Evolutionary conservation across 2,329 filamentous ascomycete genomes (phyloP).

Genomic region (Cercospora sojina): DNA sequence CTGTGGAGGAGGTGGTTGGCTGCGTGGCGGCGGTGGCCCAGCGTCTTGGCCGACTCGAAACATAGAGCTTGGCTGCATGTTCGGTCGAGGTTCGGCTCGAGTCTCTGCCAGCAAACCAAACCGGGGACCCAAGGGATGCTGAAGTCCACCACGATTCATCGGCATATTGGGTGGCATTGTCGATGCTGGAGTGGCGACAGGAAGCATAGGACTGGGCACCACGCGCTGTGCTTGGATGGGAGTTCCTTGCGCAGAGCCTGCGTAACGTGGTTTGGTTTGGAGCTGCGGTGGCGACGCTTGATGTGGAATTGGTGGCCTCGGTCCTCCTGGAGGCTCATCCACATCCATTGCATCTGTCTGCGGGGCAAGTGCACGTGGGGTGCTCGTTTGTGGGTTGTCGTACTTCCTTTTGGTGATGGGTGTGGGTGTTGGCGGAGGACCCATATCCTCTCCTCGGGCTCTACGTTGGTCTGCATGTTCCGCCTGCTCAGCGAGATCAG

Average conservation of each 20-base stretch:
- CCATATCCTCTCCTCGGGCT: slow-evolving; percentile 47
- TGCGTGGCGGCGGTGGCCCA: slow-evolving; percentile 24
- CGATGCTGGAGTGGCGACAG: slow-evolving; percentile 27
- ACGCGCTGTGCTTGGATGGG: slow-evolving; percentile 33
- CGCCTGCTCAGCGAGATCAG: slow-evolving; percentile 45
- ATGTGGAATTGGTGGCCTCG: slow-evolving; percentile 31
- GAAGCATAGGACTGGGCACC: slow-evolving; percentile 31
- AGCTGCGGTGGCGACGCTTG: slow-evolving; percentile 42
- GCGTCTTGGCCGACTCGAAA: slow-evolving; percentile 27
- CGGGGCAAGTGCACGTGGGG: slow-evolving; percentile 47
- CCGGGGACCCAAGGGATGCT: slow-evolving; percentile 34
- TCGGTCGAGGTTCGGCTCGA: slow-evolving; percentile 32
- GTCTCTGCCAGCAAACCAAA: slow-evolving; percentile 37
- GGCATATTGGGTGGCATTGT: slow-evolving; percentile 27
- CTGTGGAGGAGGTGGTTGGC: slow-evolving; percentile 28
- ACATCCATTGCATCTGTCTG: slow-evolving; percentile 44
- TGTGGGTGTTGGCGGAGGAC: slow-evolving; percentile 51
- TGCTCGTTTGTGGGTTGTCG: slow-evolving; percentile 41
- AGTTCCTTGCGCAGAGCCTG: slow-evolving; percentile 35
- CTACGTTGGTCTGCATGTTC: slow-evolving; percentile 45
- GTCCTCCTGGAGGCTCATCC: slow-evolving; percentile 38
- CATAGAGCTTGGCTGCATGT: slow-evolving; percentile 19
- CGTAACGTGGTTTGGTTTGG: slow-evolving; percentile 35
- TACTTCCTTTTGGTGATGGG: slow-evolving; percentile 50
- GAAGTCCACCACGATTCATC: slow-evolving; percentile 27